Evolutionary conservation across 192 early-diverging fungal genomes (phyloP), one percentile per base, ranked within the genome.

Genomic region (Coemansia sp.): DNA sequence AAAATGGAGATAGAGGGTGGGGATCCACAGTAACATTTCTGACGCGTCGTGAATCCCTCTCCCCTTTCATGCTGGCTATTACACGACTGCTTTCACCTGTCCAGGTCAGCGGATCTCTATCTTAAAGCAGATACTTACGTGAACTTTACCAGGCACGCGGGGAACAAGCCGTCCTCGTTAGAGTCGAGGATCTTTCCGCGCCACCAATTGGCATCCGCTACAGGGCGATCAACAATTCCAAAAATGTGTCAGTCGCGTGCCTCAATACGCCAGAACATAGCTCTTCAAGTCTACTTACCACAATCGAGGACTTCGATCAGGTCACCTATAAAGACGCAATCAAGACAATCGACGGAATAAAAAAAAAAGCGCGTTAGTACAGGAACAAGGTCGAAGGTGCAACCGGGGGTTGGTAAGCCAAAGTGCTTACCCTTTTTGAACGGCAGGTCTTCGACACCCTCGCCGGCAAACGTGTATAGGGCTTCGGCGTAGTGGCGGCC

Each of bases 191-290:
- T 81, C 57, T 69, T 74, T 50, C 84, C 84, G 31, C 76, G 70
- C 84, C 84, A 85, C 84, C 84, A 85, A 69, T 85, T 85, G 31
- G 84, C 77, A 62, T 85, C 84, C 16, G 81, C 80, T 79, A 79
- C 65, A 72, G 19, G 6, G 37, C 27, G 16, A 10, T 41, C 34
- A 42, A 66, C 39, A 35, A 39, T 6, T 13, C 11, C 34, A 24
- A 27, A 27, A 24, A 37, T n/a, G 46, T 2, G 48, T 51, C 11
- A 66, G 46, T n/a, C 3, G 36, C n/a, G 31, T 40, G n/a, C 24
- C 21, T 27, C 51, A 67, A 27, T 1, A 67, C 19, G n/a, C 24
- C 36, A 31, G 36, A 27, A 51, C 44, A 62, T 21, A 44, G 50
- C n/a, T 29, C 31, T 0, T 27, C 29, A 31, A 45, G n/a, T 14